Evolutionary conservation across 805 yeast genomes (phyloP), one percentile per base, ranked within the genome.

Genomic region (Zygosaccharomyces bailii): DNA sequence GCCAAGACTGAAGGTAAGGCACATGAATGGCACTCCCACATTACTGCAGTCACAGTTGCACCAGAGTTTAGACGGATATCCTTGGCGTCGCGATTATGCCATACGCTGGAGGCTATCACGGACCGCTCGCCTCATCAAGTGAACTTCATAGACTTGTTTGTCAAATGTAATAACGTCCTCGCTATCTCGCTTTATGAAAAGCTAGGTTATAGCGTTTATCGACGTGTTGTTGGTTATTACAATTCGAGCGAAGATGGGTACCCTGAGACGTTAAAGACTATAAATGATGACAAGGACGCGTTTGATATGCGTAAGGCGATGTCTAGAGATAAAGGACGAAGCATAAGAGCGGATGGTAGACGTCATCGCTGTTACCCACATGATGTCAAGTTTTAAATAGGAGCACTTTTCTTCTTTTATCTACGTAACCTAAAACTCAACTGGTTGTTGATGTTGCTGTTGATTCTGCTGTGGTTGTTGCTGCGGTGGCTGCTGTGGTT

Each of bases 1-100:
- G 98, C 95, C n/a, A 93, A 93, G 63, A 82, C 95, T 1, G 99
- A 93, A 63, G 99, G 99, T 0, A 71, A 71, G 29, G 79, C 75
- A 4, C 78, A 74, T 37, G 93, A 89, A 48, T 91, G 97, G 96
- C 99, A 93, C 60, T 79, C 96, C 1, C 99, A 93, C 63, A 89
- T 93, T 39, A 88, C 98, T 0, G 98, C 99, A 0, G 96, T 93
- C 3, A 89, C 98, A 0, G 84, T 93, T 1, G 84, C 84, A 47
- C 82, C 86, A 9, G 82, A 79, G 42, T 91, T 84, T 63, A 69
- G 99, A 43, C 70, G 98, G 49, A 73, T 91, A 11, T 95, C 96
- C 1, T 69, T 93, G 31, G 99, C 97, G 1, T 78, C 89, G 5
- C 76, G 78, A 47, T 70, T 93, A 33, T 89, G 96, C 57, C 69